Evolutionary conservation across 2,329 filamentous ascomycete species (phyloP).

Genomic region (Coniochaeta pulveracea): DNA sequence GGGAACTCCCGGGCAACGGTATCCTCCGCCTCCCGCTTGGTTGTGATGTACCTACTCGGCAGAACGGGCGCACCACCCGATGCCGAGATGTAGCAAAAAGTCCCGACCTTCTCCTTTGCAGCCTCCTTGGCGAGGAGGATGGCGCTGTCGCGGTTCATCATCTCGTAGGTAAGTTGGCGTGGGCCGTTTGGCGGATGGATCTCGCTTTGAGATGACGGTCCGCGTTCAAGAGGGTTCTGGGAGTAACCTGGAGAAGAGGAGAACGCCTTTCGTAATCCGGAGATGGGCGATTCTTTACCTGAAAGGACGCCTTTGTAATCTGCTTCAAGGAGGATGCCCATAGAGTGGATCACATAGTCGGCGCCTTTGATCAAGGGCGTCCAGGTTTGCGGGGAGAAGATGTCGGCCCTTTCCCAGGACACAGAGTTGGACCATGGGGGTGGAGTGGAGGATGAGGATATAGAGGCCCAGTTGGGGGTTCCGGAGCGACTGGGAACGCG

Average conservation of each 20-base stretch:
- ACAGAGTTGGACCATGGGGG: slow-evolving; percentile 77
- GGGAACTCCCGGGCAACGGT: slow-evolving; percentile 64
- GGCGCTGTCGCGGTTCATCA: slow-evolving; percentile 90
- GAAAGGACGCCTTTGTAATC: slow-evolving; percentile 92
- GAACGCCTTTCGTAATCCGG: slow-evolving; percentile 71
- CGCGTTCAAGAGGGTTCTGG: slow-evolving; percentile 57
- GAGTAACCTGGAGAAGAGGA: slow-evolving; percentile 51
- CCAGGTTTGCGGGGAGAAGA: slow-evolving; percentile 75
- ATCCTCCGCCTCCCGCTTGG: slow-evolving; percentile 82
- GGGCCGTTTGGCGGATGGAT: slow-evolving; percentile 41
- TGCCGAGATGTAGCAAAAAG: slow-evolving; percentile 84
- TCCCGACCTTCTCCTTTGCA: slow-evolving; percentile 46
- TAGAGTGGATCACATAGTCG: slow-evolving; percentile 81
- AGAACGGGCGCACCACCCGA: slow-evolving; percentile 76
- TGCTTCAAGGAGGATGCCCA: slow-evolving; percentile 92
- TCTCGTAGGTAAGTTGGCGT: slow-evolving; percentile 73
- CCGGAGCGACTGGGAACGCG: slow-evolving; percentile 63
- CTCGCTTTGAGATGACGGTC: slow-evolving; percentile 42
- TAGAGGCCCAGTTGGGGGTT: slow-evolving; percentile 70
- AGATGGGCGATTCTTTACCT: slow-evolving; percentile 71
- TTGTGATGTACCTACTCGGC: slow-evolving; percentile 75
- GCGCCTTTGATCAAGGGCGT: slow-evolving; percentile 62
- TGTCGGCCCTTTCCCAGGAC: slow-evolving; percentile 78
- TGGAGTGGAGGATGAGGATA: slow-evolving; percentile 58
- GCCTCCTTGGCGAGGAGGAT: slow-evolving; percentile 74